Percentiles rank a stretch among this genome's conserved stretches.
Conservation (phyloP, 1,284 basidiomycete genomes). For the Tylopilus sp. region DNA sequence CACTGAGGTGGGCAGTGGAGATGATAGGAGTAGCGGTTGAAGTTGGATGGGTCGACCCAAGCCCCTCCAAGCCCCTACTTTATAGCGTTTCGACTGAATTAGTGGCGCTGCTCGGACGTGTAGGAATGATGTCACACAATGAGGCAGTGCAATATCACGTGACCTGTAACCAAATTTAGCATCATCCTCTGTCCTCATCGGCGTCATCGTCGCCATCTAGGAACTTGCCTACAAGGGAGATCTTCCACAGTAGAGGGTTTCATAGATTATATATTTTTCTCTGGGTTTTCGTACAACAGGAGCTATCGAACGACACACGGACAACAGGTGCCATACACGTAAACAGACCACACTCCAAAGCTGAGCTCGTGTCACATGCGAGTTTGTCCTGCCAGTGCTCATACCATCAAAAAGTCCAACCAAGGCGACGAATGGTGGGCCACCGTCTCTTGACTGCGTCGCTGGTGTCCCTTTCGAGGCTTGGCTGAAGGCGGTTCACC, state of each 20-base stretch:
- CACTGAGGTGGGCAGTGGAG: too few relatives aligned
- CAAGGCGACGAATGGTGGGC: neutral
- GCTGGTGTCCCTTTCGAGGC: neutral
- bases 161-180: neutral
- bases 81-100: neutral
- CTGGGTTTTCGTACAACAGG: constrained; percentile 16
- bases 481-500: neutral
- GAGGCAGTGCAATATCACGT: neutral
- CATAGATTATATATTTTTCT: constrained; percentile 14
- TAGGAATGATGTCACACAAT: neutral
- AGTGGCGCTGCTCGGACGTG: too few relatives aligned
- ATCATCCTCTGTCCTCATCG: neutral
- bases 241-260: neutral
- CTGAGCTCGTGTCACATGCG: constrained; percentile 14
- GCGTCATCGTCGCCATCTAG: too few relatives aligned
- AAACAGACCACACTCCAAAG: constrained; percentile 14
- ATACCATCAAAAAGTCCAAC: neutral
- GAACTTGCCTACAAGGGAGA: too few relatives aligned
- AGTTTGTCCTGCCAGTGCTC: neutral
- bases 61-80: neutral
- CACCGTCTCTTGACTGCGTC: neutral
- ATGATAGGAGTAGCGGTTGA: neutral
- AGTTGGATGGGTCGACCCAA: neutral
- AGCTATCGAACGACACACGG: constrained; percentile 5
- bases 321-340: constrained; percentile 5